Base-by-base conservation (phyloP, 108 stramenopile species). In the Parietichytrium sp. region DNA sequence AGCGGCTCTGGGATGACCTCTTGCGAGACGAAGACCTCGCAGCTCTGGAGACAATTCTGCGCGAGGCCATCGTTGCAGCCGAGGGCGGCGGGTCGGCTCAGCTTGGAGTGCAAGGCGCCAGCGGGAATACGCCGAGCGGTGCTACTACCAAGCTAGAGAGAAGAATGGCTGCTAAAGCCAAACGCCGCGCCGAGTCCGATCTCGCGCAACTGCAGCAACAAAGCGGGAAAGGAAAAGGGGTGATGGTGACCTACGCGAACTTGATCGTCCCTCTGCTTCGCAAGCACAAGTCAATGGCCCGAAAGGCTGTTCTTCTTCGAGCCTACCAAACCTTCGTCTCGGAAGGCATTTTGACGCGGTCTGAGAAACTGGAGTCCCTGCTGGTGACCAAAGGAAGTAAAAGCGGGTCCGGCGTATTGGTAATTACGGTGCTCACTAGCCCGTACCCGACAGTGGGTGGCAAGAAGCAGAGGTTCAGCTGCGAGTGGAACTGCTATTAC, bases 401-500 rank as follows among this genome's bases (percentile, higher is more conserved):
- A 48, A 47, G 45, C 15, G 51, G 55, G 23, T 42, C 33, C 47
- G 85, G 85, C 47, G 85, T 86, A 20, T 78, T 86, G 3, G 81
- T 86, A n/a, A 84, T 86, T 54, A 86, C 85, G 13, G 84, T 86
- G 51, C 84, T 86, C 20, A 86, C 85, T 1, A 79, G 72, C 29
- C 85, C 85, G 16, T 80, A 83, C 72, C 85, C 85, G 20, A 16
- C 55, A 10, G 80, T 81, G 18, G 54, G 10, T n/a, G 80, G 80
- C 25, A 48, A 79, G 15, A 83, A 85, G 79, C 85, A 86, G 85
- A 78, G 79, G 8, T 86, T 86, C 82, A 83, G 82, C n/a, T 86
- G 85, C 52, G 82, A 84, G 82, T 84, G 81, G 45, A 86, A 86
- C 79, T 86, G 85, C 84, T 85, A 86, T 82, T 86, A 86, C 82